A percentile compares a stretch with the other conserved stretches of the same genome.
These are phyloP conservation scores for Scopulariopsis brevicaulis DNA, from an alignment of 2,329 filamentous ascomycete genomes.

Conservation along the genomic window DNA sequence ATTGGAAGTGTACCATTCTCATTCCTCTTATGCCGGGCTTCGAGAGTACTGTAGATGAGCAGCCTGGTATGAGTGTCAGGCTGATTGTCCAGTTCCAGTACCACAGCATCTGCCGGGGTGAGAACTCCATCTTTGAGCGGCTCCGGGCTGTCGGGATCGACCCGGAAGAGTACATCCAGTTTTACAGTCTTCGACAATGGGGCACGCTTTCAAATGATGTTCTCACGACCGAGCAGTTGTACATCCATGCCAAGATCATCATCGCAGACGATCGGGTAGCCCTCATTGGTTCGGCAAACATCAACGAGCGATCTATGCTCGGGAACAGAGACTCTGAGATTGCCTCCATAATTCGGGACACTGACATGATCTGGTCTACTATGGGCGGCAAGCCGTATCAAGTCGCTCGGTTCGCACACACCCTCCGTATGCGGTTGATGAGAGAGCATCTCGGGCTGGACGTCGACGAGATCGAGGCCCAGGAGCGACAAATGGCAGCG, in stretches of 20 bases:
- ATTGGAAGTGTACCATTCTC: slow-evolving; percentile 82
- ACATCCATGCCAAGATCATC: slow-evolving; percentile 96
- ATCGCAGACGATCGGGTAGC: slow-evolving; percentile 88
- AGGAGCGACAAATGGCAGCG: slow-evolving; percentile 58
- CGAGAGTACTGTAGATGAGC: slow-evolving; percentile 88
- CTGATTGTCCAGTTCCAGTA: slow-evolving; percentile 97
- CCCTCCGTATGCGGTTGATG: slow-evolving; percentile 87
- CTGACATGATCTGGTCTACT: slow-evolving; percentile 80
- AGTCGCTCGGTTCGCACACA: slow-evolving; percentile 87
- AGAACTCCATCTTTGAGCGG: slow-evolving; percentile 82
- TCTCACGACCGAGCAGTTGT: slow-evolving; percentile 89
- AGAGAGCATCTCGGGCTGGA: slow-evolving; percentile 93
- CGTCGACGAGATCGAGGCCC: slow-evolving; percentile 79
- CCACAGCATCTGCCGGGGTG: slow-evolving; percentile 87
- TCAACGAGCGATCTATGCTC: slow-evolving; percentile 95
- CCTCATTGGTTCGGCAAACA: slow-evolving; percentile 94
- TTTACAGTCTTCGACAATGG: slow-evolving; percentile 89
- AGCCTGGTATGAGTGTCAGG: slow-evolving; percentile 87
- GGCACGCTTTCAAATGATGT: slow-evolving; percentile 69
- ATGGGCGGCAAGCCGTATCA: slow-evolving; percentile 87
- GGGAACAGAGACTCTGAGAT: slow-evolving; percentile 87
- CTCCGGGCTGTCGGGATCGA: slow-evolving; percentile 72
- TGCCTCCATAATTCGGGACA: slow-evolving; percentile 82
- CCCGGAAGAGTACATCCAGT: slow-evolving; percentile 89
- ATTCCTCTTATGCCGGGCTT: slow-evolving; percentile 98